Conservation (phyloP, 2,329 filamentous ascomycete genomes). For the Aspergillus glaucus region DNA sequence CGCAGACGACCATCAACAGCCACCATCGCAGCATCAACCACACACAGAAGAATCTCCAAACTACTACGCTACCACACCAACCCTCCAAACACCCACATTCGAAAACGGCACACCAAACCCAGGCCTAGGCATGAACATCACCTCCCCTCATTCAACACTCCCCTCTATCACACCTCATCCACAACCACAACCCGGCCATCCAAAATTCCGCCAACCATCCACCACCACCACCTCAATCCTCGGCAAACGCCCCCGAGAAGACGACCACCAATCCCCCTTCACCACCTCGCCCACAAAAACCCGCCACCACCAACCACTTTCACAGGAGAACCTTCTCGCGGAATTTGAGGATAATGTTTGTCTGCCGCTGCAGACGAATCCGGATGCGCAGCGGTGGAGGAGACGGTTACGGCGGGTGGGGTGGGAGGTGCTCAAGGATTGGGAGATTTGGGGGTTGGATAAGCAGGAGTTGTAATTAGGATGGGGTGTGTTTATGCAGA, state of each 20-base stretch:
- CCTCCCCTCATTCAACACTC: not conserved
- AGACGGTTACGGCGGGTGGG: constrained; percentile 30
- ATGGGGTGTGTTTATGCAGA: not conserved
- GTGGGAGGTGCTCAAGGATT: constrained; percentile 37
- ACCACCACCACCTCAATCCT: not conserved
- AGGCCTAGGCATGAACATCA: not conserved
- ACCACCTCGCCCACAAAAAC: not conserved
- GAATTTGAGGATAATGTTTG: constrained; percentile 6
- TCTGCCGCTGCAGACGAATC: constrained; percentile 5
- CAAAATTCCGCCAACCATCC: not conserved
- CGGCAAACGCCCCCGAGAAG: not conserved
- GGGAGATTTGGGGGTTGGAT: constrained; percentile 41
- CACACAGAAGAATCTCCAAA: not conserved
- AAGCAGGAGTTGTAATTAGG: constrained; percentile 28
- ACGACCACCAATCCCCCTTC: not conserved
- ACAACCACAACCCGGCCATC: not conserved
- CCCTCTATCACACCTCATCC: not conserved
- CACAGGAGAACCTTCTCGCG: not conserved
- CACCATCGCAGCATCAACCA: too few species aligned
- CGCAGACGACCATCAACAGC: constrained; percentile 4
- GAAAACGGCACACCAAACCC: too few species aligned
- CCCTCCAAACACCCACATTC: too few species aligned
- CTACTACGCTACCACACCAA: not conserved
- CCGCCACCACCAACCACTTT: too few species aligned
- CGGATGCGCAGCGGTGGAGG: constrained; percentile 22